Conservation (phyloP, 352 stramenopile species). For the Phytophthora lateralis region DNA sequence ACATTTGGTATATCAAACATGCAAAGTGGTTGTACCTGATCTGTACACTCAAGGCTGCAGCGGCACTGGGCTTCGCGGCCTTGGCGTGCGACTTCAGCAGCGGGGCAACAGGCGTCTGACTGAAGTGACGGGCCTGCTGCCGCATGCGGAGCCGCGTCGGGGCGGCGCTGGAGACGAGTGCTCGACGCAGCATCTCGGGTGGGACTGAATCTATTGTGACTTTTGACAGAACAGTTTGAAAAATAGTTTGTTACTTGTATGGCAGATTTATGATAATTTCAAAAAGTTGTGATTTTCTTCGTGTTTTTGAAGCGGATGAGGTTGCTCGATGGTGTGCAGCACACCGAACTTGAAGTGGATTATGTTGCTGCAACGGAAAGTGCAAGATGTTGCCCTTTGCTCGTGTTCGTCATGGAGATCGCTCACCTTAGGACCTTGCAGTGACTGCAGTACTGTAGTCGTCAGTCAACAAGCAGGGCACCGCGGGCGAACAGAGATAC, state of each 20-base stretch:
- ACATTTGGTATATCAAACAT: neutral
- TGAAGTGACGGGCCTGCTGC: conserved; percentile 20
- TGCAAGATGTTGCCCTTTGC: conserved; percentile 4
- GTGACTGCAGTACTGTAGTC: neutral
- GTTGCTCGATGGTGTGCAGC: neutral
- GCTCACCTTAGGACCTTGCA: neutral
- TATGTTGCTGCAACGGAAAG: neutral
- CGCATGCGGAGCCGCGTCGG: conserved; percentile 2
- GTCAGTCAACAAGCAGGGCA: neutral
- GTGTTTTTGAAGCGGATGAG: neutral
- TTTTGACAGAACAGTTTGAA: too few species aligned
- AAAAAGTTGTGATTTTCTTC: neutral
- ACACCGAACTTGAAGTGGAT: conserved; percentile 17
- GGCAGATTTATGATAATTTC: neutral
- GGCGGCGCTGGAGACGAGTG: conserved; percentile 1
- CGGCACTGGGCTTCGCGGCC: conserved; percentile 3
- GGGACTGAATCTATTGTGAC: neutral
- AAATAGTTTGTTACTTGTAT: too few species aligned
- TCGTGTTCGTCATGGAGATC: neutral
- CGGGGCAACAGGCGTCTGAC: neutral
- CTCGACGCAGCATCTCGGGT: conserved; percentile 19
- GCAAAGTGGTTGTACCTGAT: conserved; percentile 4
- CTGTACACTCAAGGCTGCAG: conserved; percentile 1
- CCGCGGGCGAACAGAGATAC: neutral
- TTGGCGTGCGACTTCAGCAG: conserved; percentile 10